These are phyloP conservation scores for Apocynum venetum DNA, from an alignment of 257 asterid species.

Conservation along the genomic window DNA sequence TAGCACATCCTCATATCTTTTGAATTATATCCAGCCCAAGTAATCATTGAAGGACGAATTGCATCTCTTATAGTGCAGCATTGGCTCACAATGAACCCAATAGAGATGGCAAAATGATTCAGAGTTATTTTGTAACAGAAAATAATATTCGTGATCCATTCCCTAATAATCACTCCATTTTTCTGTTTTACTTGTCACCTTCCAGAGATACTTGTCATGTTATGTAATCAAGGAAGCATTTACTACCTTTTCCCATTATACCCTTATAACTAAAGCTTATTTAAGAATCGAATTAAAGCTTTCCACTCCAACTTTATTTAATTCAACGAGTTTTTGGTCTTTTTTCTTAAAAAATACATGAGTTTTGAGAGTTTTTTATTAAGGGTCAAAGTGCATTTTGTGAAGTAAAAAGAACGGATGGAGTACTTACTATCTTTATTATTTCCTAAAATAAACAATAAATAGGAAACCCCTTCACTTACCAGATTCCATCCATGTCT, in stretches of 20 bases:
- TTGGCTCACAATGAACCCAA: background rate
- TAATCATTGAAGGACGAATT: background rate
- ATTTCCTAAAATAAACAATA: background rate
- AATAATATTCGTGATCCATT: background rate
- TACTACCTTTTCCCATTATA: too few species aligned
- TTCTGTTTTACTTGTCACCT: too few species aligned
- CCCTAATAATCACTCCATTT: background rate
- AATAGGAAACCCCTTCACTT: slow-evolving; percentile 4
- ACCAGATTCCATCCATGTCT: slow-evolving; percentile 99
- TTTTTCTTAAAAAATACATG: too few species aligned
- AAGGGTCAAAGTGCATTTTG: too few species aligned
- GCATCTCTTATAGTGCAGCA: background rate
- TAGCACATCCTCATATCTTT: background rate
- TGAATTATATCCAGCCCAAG: background rate
- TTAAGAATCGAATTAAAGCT: too few species aligned
- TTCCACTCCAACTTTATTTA: too few species aligned
- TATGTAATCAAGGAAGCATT: too few species aligned
- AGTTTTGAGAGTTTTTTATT: too few species aligned
- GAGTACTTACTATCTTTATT: background rate
- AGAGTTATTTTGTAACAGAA: background rate
- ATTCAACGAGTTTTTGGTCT: too few species aligned
- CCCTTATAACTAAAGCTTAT: too few species aligned
- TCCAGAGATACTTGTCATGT: too few species aligned
- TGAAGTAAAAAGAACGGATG: too few species aligned
- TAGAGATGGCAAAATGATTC: background rate